Percentiles rank a stretch among this genome's conserved stretches.
Conservation (phyloP, 1,284 basidiomycete species). For the Naganishia sp. region DNA sequence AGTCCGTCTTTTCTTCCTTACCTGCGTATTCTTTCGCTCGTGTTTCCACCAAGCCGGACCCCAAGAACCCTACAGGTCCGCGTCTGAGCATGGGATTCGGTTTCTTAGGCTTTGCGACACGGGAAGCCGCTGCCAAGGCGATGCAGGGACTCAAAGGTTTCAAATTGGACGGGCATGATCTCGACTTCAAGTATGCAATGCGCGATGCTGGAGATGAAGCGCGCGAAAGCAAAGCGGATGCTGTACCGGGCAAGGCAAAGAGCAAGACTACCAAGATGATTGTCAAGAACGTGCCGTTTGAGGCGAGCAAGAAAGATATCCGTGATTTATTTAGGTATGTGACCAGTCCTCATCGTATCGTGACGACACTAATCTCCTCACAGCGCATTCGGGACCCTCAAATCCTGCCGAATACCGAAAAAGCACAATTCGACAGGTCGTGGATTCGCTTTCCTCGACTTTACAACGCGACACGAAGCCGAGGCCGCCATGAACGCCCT, state of each 20-base stretch:
- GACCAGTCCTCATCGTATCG: background rate
- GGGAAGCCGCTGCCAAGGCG: constrained; percentile 73
- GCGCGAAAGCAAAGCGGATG: constrained; percentile 47
- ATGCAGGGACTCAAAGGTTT: constrained; percentile 76
- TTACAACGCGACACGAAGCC: constrained; percentile 80
- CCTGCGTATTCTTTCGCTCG: constrained; percentile 84
- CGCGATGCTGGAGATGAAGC: constrained; percentile 70
- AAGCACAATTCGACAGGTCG: constrained; percentile 61
- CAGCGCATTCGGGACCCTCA: constrained; percentile 85
- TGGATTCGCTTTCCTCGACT: constrained; percentile 96
- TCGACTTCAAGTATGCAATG: constrained; percentile 84
- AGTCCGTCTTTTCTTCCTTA: constrained; percentile 70
- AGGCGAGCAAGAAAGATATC: constrained; percentile 90
- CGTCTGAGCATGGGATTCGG: constrained; percentile 92
- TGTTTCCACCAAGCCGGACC: constrained; percentile 87
- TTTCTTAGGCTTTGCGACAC: constrained; percentile 85
- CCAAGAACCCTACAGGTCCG: constrained; percentile 62
- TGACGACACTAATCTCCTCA: constrained; percentile 1
- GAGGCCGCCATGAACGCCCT: constrained; percentile 80
- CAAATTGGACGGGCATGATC: constrained; percentile 80
- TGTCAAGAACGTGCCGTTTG: constrained; percentile 97
- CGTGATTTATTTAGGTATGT: constrained; percentile 80
- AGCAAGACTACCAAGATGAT: constrained; percentile 79
- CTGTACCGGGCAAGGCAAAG: constrained; percentile 57
- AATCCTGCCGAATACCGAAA: constrained; percentile 83